Evolutionary conservation across 331 rosid genomes (phyloP), one percentile per base, ranked within the genome.

Genomic region (Arachis monticola): DNA sequence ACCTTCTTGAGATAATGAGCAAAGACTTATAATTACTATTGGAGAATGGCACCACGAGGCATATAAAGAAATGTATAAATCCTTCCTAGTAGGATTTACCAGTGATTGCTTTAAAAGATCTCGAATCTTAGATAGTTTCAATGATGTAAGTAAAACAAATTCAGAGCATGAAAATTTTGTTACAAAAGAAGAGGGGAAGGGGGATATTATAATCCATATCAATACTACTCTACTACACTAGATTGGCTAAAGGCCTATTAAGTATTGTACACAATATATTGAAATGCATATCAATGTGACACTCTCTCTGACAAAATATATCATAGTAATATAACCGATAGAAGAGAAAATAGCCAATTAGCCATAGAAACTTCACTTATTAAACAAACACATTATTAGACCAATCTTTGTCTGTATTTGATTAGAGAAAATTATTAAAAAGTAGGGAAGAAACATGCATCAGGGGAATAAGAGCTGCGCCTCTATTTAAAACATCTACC

Each of bases 61-160:
- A 77, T 94, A 94, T 83, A 94, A 79, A 9, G 99, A 88, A 82
- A 87, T 88, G 87, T 85, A 92, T 48, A 94, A 77, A 85, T 92
- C 87, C 78, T 83, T 92, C 81, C 99, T 97, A 48, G 86, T 83
- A 46, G 97, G 85, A 88, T 87, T 79, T 76, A 83, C 83, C 38
- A 92, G 88, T 38, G 99, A 90, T 12, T 80, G 85, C 70, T 86
- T 94, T 78, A 94, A 82, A 71, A 92, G 92, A 83, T 85, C 83
- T 84, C 97, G 91, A 76, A 94, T 89, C 76, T 79, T 93, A 83
- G 91, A 87, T 82, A 94, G 82, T 78, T 94, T 97, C 0, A 90
- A 86, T 27, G 97, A 92, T 64, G 99, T 94, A 86, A 94, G 94
- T 79, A 94, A 86, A 85, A 94, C 87, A 94, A 90, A 89, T 94